A percentile compares a stretch with the other conserved stretches of the same genome.
Evolutionary conservation across 306 rosid genomes (phyloP).

Genomic region (Cucurbita argyrosperma): DNA sequence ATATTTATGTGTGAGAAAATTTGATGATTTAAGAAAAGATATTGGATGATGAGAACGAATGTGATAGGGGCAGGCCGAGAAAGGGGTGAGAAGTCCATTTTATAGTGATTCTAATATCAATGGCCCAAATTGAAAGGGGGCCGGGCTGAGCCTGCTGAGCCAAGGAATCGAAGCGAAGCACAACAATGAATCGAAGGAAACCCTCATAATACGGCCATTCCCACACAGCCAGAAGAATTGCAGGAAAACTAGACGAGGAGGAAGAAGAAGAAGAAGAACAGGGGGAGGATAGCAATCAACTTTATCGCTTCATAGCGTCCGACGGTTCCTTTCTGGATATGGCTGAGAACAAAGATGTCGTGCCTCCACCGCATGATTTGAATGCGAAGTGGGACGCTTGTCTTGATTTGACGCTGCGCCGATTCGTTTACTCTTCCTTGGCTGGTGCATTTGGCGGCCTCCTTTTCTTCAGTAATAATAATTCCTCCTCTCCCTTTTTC

Average conservation of each 20-base stretch:
- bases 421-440: conserved; percentile 43
- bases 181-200: background rate
- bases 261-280: background rate
- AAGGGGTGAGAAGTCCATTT: background rate
- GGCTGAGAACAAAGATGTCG: conserved; percentile 16
- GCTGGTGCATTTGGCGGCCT: conserved; percentile 38
- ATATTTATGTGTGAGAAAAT: too few relatives aligned
- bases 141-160: background rate
- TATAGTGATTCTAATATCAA: background rate
- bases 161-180: background rate
- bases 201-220: background rate
- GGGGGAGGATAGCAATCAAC: background rate
- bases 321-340: conserved; percentile 4
- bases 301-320: background rate
- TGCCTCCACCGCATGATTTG: conserved; percentile 27
- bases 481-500: background rate
- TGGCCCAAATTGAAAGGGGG: background rate
- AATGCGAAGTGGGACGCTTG: conserved; percentile 47
- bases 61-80: background rate
- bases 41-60: background rate
- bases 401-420: conserved; percentile 39
- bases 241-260: background rate
- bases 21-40: too few relatives aligned
- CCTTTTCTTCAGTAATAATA: conserved; percentile 27
- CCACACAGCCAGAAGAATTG: background rate